Percentiles rank a stretch among this genome's conserved stretches.
phyloP scores from a whole-genome alignment of 1,284 basidiomycete genomes.

The Filobasidium uniguttulatum region DNA sequence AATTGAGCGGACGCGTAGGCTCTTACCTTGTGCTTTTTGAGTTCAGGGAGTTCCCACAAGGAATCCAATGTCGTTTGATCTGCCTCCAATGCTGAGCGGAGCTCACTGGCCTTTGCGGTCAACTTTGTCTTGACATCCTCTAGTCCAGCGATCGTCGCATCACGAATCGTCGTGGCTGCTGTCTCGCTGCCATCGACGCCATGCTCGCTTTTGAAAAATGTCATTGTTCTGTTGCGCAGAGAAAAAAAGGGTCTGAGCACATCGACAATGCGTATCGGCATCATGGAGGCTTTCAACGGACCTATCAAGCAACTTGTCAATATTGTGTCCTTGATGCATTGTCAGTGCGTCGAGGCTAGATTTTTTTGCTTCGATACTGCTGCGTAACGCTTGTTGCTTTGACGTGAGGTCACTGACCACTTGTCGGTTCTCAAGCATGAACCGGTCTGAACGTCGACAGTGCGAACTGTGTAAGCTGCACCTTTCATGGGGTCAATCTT shows the following conservation, averaged over 20 bases:
- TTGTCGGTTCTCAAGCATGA: neutral
- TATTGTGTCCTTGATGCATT: neutral
- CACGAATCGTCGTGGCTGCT: neutral
- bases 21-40: neutral
- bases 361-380: neutral
- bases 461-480: too few species aligned
- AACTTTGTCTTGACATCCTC: neutral
- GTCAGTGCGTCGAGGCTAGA: neutral
- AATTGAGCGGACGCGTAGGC: too few species aligned
- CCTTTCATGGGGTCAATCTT: too few species aligned
- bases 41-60: neutral
- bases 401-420: neutral
- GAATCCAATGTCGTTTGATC: neutral
- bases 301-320: conserved; percentile 1
- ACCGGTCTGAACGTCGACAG: neutral
- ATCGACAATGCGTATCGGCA: too few species aligned
- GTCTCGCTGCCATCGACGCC: neutral
- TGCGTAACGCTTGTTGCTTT: neutral
- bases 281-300: neutral
- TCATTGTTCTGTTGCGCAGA: neutral
- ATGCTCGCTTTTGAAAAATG: neutral
- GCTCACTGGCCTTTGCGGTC: neutral
- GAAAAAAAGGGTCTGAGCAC: neutral
- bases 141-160: neutral
- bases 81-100: neutral